Evolutionary conservation across 2,329 filamentous ascomycete species (phyloP), one percentile per base, ranked within the genome.

Genomic region (Fusarium marasasianum): DNA sequence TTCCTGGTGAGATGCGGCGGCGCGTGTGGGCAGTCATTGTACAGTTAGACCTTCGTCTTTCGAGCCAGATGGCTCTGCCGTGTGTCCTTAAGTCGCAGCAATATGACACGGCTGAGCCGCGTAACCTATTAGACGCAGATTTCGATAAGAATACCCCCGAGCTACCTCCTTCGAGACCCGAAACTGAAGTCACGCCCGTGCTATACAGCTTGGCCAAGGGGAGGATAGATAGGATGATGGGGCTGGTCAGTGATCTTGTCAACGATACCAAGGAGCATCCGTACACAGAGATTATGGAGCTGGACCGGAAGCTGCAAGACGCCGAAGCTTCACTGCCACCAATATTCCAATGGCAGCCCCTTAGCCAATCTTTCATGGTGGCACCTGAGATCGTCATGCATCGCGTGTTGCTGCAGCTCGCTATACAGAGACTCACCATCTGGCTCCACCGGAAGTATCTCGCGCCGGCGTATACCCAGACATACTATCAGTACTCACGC

Each of bases 61-160:
- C 89, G 9, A 91, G 91, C 76, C 89, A 92, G 77, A 85, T 91
- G 54, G 91, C 91, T 4, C 82, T 93, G 24, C 72, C 67, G 22
- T 61, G 66, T 33, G 26, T 48, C 26, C 63, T 60, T 47, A 48
- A 29, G 41, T 51, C 41, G 40, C 56, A 45, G 11, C 66, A 73
- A 20, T 57, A 57, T 15, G 70, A 73, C 8, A 71, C 70, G 20
- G 45, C 45, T 37, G 20, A 63, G 33, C 66, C 70, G 10, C 41
- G 35, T 12, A 74, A 74, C 20, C 24, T 73, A 14, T 31, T 57
- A 5, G 70, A 74, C 33, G 38, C 56, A 17, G 72, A 74, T 38
- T 74, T 73, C 26, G 54, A 74, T 7, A 41, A 55, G 8, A 31
- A 57, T 38, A 69, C 67, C 5, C 17, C 8, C 6, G 48, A 73